Percentiles rank a stretch among this genome's conserved stretches.
phyloP scores from a whole-genome alignment of 2,329 filamentous ascomycete species.

The Aureobasidium sp. region DNA sequence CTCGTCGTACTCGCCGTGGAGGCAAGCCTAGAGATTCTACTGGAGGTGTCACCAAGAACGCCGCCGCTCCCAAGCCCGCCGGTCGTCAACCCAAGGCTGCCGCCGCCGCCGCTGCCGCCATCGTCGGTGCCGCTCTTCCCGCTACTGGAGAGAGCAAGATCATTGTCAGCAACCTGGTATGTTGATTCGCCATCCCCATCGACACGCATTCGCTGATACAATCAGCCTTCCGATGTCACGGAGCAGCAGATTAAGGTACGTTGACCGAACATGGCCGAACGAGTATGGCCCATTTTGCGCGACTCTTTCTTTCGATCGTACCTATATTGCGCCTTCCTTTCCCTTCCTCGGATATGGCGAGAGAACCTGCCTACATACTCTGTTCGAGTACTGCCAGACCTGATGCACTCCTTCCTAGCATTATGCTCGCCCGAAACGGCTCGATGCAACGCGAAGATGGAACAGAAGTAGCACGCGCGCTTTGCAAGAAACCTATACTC shows the following conservation, averaged over 20 bases:
- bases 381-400: conserved; percentile 6
- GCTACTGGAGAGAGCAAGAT: conserved; percentile 79
- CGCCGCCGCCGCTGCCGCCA: conserved; percentile 46
- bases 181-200: conserved; percentile 28
- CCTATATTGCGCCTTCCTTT: conserved; percentile 2
- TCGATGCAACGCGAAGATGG: conserved; percentile 29
- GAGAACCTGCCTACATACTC: neutral
- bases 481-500: conserved; percentile 14
- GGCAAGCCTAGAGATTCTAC: conserved; percentile 57
- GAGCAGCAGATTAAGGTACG: conserved; percentile 99
- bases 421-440: conserved; percentile 24
- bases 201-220: conserved; percentile 38
- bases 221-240: conserved; percentile 86
- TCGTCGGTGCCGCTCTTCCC: conserved; percentile 46
- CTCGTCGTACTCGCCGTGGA: conserved; percentile 36
- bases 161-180: conserved; percentile 96
- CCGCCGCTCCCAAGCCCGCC: conserved; percentile 47
- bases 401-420: conserved; percentile 10
- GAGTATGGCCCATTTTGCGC: conserved; percentile 23
- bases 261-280: conserved; percentile 62
- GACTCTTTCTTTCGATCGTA: conserved; percentile 19
- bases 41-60: conserved; percentile 72
- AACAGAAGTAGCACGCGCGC: conserved; percentile 50
- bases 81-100: conserved; percentile 38
- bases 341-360: conserved; percentile 1